phyloP scores from a whole-genome alignment of 345 rosid species.

The Cardiospermum halicacabum region DNA sequence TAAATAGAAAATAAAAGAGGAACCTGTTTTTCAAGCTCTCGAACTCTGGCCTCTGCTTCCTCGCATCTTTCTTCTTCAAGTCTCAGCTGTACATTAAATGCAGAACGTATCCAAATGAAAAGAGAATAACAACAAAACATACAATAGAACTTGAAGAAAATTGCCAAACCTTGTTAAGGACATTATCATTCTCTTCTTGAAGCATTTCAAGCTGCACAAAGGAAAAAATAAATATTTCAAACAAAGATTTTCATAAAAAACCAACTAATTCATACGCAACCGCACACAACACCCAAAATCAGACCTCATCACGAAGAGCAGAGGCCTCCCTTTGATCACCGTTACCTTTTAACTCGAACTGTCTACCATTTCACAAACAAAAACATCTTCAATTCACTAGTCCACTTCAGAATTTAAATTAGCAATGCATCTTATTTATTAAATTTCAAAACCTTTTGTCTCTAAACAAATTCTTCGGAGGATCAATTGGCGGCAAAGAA shows the following conservation, averaged over 20 bases:
- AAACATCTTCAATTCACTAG: not conserved
- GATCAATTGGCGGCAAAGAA: constrained; percentile 54
- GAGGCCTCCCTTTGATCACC: constrained; percentile 80
- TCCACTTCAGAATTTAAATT: not conserved
- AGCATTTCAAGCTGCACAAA: constrained; percentile 79
- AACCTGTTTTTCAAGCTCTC: constrained; percentile 99
- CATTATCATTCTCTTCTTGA: constrained; percentile 79
- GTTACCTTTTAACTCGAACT: constrained; percentile 35
- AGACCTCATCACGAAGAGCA: constrained; percentile 92
- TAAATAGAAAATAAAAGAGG: constrained; percentile 1
- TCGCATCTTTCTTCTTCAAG: constrained; percentile 80
- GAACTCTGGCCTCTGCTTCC: constrained; percentile 88
- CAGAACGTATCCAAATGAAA: constrained; percentile 14
- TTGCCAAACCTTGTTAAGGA: constrained; percentile 55
- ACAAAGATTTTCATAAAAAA: not conserved
- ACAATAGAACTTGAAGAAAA: not conserved
- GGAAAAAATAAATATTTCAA: constrained; percentile 14
- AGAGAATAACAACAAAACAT: constrained; percentile 1
- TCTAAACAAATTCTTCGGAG: constrained; percentile 48
- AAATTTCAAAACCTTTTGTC: constrained; percentile 52
- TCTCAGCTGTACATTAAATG: constrained; percentile 58
- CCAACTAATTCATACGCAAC: not conserved
- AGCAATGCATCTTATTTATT: not conserved
- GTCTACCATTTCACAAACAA: constrained; percentile 37
- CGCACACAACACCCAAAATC: not conserved